A percentile compares a stretch with the other conserved stretches of the same genome.
These are phyloP conservation scores for Biscutella laevigata DNA, from an alignment of 441 rosid species.

Conservation along the genomic window DNA sequence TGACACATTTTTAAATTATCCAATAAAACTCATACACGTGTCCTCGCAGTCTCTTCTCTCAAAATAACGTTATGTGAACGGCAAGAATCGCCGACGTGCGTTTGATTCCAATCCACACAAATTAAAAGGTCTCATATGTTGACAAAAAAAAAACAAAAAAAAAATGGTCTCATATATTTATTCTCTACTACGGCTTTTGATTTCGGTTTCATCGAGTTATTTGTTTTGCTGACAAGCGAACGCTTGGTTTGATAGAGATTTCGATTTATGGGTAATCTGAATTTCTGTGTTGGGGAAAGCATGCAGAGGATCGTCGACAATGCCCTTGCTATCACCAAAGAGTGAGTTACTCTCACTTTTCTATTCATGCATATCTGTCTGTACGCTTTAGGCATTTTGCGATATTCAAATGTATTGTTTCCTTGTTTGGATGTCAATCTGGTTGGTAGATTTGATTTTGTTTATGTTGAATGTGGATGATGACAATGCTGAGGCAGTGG, in stretches of 20 bases:
- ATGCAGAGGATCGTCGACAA: constrained; percentile 77
- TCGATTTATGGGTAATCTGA: background rate
- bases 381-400: too few species aligned
- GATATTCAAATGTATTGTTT: background rate
- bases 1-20: constrained; percentile 20
- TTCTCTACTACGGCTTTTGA: background rate
- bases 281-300: constrained; percentile 12
- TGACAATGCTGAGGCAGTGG: background rate
- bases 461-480: background rate
- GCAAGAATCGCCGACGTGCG: constrained; percentile 28
- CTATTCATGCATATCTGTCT: background rate
- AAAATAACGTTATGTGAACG: constrained; percentile 21
- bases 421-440: constrained; percentile 1
- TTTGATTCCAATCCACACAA: too few species aligned
- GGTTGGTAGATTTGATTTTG: background rate
- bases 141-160: too few species aligned
- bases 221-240: background rate
- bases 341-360: constrained; percentile 41
- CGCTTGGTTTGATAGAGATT: too few species aligned
- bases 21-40: constrained; percentile 11
- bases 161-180: background rate
- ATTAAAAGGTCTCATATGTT: too few species aligned
- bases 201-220: background rate
- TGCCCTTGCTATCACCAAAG: constrained; percentile 73
- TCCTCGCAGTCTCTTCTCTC: constrained; percentile 3